Percentiles rank a stretch among this genome's conserved stretches.
phyloP scores from a whole-genome alignment of 306 rosid genomes.

The Cicer arietinum region DNA sequence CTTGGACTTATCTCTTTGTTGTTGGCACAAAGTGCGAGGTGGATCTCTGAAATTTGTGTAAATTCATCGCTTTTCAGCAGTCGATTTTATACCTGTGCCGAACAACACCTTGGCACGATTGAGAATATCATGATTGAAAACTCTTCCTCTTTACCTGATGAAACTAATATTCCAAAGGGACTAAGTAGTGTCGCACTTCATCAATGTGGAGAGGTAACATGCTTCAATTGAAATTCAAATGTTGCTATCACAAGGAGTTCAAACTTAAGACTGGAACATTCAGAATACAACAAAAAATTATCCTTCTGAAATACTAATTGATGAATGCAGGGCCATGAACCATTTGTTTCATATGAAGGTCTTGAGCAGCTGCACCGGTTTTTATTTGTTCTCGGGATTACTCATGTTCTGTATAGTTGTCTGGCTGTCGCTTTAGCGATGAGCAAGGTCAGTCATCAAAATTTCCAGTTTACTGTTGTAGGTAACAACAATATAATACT shows the following conservation, averaged over 20 bases:
- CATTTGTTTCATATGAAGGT: conserved; percentile 95
- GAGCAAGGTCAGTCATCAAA: conserved; percentile 72
- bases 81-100: conserved; percentile 74
- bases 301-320: conserved; percentile 29
- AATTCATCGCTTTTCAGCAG: conserved; percentile 80
- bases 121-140: conserved; percentile 48
- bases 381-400: conserved; percentile 91
- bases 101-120: conserved; percentile 53
- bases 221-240: background rate
- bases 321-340: conserved; percentile 84
- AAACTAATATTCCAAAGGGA: conserved; percentile 51
- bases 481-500: background rate
- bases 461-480: background rate
- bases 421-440: conserved; percentile 92
- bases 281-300: background rate
- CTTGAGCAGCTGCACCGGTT: conserved; percentile 96
- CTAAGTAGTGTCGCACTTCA: conserved; percentile 45
- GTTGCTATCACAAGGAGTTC: too few relatives aligned
- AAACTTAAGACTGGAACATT: too few relatives aligned
- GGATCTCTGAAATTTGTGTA: conserved; percentile 93
- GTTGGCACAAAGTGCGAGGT: conserved; percentile 88
- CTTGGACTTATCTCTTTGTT: conserved; percentile 92
- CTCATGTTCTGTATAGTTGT: conserved; percentile 92
- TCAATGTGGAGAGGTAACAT: conserved; percentile 78
- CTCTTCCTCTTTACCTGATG: conserved; percentile 53